A percentile compares a stretch with the other conserved stretches of the same genome.
Evolutionary conservation across 805 yeast species (phyloP).

Genomic region (Millerozyma miso): DNA sequence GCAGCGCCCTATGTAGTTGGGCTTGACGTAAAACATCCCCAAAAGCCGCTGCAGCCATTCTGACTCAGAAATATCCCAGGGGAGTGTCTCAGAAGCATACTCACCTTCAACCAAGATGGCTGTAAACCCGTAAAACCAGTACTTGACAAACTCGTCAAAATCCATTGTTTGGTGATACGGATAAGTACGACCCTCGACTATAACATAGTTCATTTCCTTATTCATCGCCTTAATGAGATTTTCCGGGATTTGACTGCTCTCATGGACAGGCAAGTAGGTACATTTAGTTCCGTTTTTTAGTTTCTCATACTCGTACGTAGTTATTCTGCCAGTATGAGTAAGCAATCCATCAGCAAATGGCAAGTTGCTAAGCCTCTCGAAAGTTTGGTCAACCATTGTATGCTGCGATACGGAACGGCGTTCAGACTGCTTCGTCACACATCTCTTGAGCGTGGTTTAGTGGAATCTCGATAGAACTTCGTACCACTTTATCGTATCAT

Average conservation of each 20-base stretch:
- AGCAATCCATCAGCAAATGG: conserved; percentile 34
- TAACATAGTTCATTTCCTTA: conserved; percentile 56
- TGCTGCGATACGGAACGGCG: too few relatives aligned
- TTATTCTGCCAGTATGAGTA: conserved; percentile 21
- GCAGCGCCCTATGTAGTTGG: conserved; percentile 81
- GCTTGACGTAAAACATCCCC: conserved; percentile 80
- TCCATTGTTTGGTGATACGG: conserved; percentile 47
- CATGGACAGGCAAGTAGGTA: conserved; percentile 59
- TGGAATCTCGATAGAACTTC: too few relatives aligned
- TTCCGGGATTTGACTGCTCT: conserved; percentile 45
- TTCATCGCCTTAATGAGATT: conserved; percentile 44
- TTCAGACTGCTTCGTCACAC: too few relatives aligned
- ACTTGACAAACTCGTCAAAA: conserved; percentile 50
- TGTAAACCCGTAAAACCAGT: conserved; percentile 66
- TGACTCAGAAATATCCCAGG: conserved; percentile 35
- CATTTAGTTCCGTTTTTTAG: conserved; percentile 41
- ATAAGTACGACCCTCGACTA: conserved; percentile 73
- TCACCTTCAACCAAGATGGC: conserved; percentile 53
- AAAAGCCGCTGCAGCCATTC: conserved; percentile 47
- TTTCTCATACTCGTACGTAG: conserved; percentile 34
- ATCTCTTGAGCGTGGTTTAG: too few relatives aligned
- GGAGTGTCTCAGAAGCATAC: conserved; percentile 10
- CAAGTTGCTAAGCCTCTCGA: conserved; percentile 13
- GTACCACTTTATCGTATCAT: too few relatives aligned
- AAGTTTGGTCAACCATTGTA: too few relatives aligned